These are phyloP conservation scores for Tylopilus cervinicoccineus DNA, from an alignment of 768 basidiomycete species.

Conservation along the genomic window DNA sequence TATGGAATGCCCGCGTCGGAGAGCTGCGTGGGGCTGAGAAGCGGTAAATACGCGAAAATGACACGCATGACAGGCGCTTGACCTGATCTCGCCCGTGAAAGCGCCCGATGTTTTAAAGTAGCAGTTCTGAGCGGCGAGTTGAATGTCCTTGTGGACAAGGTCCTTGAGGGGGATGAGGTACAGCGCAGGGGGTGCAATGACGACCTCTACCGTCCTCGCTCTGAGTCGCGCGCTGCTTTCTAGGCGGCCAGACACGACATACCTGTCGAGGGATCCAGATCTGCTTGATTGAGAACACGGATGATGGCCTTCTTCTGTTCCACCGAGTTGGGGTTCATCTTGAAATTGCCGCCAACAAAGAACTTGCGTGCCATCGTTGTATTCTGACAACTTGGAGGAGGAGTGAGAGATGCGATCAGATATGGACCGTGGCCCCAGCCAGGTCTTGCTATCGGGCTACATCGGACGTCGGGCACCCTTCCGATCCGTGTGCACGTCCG, in stretches of 20 bases:
- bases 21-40: constrained; percentile 71
- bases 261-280: constrained; percentile 78
- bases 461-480: too few species aligned
- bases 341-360: constrained; percentile 98
- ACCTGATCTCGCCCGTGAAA: constrained; percentile 97
- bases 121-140: constrained; percentile 89
- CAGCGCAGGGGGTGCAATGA: constrained; percentile 86
- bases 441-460: too few species aligned
- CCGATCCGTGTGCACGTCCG: too few species aligned
- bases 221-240: neutral
- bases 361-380: constrained; percentile 75
- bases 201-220: constrained; percentile 61
- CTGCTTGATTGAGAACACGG: constrained; percentile 69
- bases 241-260: constrained; percentile 12
- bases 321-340: constrained; percentile 82
- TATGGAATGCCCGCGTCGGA: constrained; percentile 83
- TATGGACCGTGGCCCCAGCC: neutral
- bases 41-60: neutral
- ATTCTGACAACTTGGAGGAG: too few species aligned
- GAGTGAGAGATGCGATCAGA: neutral
- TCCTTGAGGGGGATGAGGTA: constrained; percentile 77
- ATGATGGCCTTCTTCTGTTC: constrained; percentile 64
- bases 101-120: constrained; percentile 83
- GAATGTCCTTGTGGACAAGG: constrained; percentile 58
- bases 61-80: constrained; percentile 13